These are phyloP conservation scores for Aspergillus quadrilineatus DNA, from an alignment of 2,329 filamentous ascomycete species.

Conservation along the genomic window DNA sequence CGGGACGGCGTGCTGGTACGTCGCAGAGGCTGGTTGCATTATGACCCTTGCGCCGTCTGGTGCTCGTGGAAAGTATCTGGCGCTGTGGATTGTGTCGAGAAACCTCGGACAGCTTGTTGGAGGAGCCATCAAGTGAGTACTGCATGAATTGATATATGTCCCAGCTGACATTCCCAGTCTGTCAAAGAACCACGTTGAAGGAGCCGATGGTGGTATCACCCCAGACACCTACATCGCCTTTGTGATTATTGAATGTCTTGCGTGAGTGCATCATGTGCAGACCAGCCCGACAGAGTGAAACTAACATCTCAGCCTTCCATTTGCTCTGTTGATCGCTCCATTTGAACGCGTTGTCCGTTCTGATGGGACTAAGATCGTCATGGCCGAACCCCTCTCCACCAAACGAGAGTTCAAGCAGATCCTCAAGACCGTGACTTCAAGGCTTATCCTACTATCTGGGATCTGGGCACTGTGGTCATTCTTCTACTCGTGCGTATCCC, in stretches of 20 bases:
- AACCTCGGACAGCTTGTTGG: conserved; percentile 51
- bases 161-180: conserved; percentile 24
- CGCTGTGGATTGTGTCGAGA: conserved; percentile 50
- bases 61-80: conserved; percentile 50
- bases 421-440: conserved; percentile 39
- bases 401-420: conserved; percentile 45
- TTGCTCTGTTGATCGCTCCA: conserved; percentile 48
- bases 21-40: conserved; percentile 50
- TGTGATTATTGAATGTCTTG: conserved; percentile 49
- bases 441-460: conserved; percentile 41
- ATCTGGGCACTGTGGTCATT: conserved; percentile 51
- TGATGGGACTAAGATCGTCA: conserved; percentile 46
- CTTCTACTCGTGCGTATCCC: conserved; percentile 39
- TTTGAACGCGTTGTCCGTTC: conserved; percentile 49
- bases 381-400: conserved; percentile 42
- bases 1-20: conserved; percentile 51
- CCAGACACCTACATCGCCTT: conserved; percentile 51
- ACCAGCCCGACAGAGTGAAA: no score
- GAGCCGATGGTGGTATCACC: conserved; percentile 40
- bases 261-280: conserved; percentile 26
- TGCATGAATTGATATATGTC: no score
- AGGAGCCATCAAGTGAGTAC: conserved; percentile 46
- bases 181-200: conserved; percentile 40
- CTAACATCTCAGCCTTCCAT: conserved; percentile 36
- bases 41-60: conserved; percentile 50